Evolutionary conservation across 495 filamentous ascomycete species (phyloP).

Genomic region (Podospora pseudopauciseta): DNA sequence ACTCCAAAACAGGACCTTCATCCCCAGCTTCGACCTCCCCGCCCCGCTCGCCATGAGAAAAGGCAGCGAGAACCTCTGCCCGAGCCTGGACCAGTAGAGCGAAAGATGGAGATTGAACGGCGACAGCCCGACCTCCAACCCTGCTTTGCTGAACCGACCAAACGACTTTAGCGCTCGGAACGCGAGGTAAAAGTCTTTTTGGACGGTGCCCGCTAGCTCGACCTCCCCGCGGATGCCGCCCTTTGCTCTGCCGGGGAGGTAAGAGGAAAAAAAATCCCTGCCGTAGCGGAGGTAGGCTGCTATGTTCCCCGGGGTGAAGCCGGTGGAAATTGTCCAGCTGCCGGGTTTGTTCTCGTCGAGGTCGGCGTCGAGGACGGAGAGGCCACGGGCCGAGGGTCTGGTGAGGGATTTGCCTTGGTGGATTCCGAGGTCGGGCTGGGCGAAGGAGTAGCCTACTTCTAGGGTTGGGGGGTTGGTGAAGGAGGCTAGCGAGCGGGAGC

Average conservation of each 20-base stretch:
- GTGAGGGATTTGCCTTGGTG: slow-evolving; percentile 23
- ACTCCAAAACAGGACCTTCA: slow-evolving; percentile 33
- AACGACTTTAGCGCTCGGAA: slow-evolving; percentile 26
- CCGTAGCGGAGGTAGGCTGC: slow-evolving; percentile 29
- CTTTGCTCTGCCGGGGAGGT: background rate
- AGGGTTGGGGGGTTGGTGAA: slow-evolving; percentile 26
- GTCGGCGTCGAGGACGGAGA: slow-evolving; percentile 23
- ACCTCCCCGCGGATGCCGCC: slow-evolving; percentile 24
- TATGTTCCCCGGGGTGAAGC: slow-evolving; percentile 16
- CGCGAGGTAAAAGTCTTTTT: slow-evolving; percentile 25
- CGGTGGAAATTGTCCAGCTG: slow-evolving; percentile 27
- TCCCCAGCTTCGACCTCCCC: slow-evolving; percentile 15
- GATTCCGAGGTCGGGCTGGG: slow-evolving; percentile 23
- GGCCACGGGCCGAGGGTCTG: slow-evolving; percentile 18
- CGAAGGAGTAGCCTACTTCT: slow-evolving; percentile 28
- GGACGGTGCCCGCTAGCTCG: slow-evolving; percentile 21
- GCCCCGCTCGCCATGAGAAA: slow-evolving; percentile 23
- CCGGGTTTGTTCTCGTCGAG: slow-evolving; percentile 13
- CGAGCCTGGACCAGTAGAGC: slow-evolving; percentile 36
- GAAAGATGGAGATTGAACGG: slow-evolving; percentile 32
- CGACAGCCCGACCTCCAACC: slow-evolving; percentile 27
- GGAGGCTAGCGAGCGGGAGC: slow-evolving; percentile 1
- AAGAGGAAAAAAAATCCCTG: slow-evolving; percentile 20
- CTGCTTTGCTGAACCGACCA: slow-evolving; percentile 26
- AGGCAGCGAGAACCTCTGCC: slow-evolving; percentile 35